These are phyloP conservation scores for Tricholoma sp. DNA, from an alignment of 768 basidiomycete species.

Conservation along the genomic window DNA sequence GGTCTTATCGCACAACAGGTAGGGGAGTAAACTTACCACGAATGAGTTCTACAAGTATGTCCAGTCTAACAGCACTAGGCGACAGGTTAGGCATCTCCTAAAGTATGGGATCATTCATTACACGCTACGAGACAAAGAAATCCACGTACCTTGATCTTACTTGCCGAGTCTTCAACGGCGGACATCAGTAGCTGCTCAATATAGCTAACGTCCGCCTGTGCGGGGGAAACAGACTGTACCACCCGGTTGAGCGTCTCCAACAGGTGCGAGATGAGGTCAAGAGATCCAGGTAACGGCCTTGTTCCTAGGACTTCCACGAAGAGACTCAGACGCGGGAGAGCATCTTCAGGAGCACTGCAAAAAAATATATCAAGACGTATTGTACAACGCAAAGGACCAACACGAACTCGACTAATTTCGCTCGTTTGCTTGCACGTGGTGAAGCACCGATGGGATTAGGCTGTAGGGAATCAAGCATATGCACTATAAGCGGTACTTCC, in stretches of 20 bases:
- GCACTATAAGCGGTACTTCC: constrained; percentile 48
- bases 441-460: constrained; percentile 35
- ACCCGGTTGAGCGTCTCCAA: constrained; percentile 70
- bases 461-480: constrained; percentile 46
- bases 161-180: constrained; percentile 64
- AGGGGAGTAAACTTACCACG: constrained; percentile 46
- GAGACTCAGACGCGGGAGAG: constrained; percentile 45
- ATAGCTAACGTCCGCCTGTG: constrained; percentile 67
- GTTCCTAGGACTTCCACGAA: constrained; percentile 69
- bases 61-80: constrained; percentile 64
- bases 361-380: neutral
- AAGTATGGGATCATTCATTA: neutral
- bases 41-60: constrained; percentile 85
- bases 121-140: neutral
- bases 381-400: constrained; percentile 10
- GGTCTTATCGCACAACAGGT: neutral
- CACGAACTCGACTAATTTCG: constrained; percentile 50
- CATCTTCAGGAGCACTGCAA: constrained; percentile 28
- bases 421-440: constrained; percentile 58
- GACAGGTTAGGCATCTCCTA: constrained; percentile 51
- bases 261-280: constrained; percentile 65
- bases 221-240: constrained; percentile 46
- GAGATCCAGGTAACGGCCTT: constrained; percentile 59
- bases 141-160: constrained; percentile 46
- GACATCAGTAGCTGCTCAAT: constrained; percentile 82